Percentiles rank a stretch among this genome's conserved stretches.
Evolutionary conservation across 1,284 basidiomycete genomes (phyloP).

Genomic region (Baeospora myosura): DNA sequence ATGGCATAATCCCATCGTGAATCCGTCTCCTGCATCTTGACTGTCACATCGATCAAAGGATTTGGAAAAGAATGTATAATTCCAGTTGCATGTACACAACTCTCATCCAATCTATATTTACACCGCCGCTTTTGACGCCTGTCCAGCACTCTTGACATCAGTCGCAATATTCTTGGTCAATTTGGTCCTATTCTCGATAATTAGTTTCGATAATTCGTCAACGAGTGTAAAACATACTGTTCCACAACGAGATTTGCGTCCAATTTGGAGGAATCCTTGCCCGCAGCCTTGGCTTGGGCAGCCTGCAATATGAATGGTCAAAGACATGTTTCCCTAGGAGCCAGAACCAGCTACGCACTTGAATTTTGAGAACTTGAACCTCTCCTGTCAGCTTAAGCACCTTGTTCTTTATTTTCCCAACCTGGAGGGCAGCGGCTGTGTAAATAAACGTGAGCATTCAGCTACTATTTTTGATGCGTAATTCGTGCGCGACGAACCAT

Average conservation of each 20-base stretch:
- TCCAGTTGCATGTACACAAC: too few species aligned
- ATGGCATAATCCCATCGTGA: too few species aligned
- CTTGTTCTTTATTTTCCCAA: slow-evolving; percentile 47
- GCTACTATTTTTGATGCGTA: neutral
- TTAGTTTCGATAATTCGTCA: neutral
- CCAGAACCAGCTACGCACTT: slow-evolving; percentile 17
- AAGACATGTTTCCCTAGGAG: neutral
- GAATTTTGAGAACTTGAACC: slow-evolving; percentile 32
- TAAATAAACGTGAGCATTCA: neutral
- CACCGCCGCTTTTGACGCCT: slow-evolving; percentile 25
- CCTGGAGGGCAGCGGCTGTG: slow-evolving; percentile 31
- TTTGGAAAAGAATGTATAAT: too few species aligned
- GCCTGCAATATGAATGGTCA: slow-evolving; percentile 17
- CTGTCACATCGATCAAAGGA: too few species aligned
- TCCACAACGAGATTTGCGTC: slow-evolving; percentile 24
- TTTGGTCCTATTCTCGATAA: slow-evolving; percentile 21
- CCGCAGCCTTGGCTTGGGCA: slow-evolving; percentile 30
- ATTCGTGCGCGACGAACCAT: slow-evolving; percentile 14
- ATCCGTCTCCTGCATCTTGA: too few species aligned
- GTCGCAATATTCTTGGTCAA: slow-evolving; percentile 30
- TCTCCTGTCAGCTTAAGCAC: slow-evolving; percentile 41
- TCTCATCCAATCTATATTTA: slow-evolving; percentile 5
- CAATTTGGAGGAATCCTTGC: slow-evolving; percentile 24
- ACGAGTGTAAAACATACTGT: slow-evolving; percentile 18
- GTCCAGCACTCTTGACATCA: slow-evolving; percentile 26